Percentiles rank a stretch among this genome's conserved stretches.
Evolutionary conservation across 352 stramenopile genomes (phyloP).

Genomic region (Sclerospora graminicola): DNA sequence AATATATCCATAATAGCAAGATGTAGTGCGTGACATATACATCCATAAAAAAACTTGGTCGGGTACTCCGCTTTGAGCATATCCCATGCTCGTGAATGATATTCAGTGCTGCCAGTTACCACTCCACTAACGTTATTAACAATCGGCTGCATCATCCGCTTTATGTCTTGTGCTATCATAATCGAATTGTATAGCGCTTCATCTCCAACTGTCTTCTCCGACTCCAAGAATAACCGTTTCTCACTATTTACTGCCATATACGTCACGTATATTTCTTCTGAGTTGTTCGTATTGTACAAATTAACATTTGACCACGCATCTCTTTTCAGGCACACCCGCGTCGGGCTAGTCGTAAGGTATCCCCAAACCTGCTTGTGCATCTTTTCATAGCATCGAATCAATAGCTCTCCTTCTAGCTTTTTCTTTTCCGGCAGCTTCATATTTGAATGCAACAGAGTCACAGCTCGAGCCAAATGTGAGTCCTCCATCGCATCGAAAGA

Average conservation of each 20-base stretch:
- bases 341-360: constrained; percentile 46
- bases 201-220: constrained; percentile 44
- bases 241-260: constrained; percentile 76
- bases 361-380: constrained; percentile 81
- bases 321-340: constrained; percentile 61
- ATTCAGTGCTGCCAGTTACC: constrained; percentile 65
- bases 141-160: constrained; percentile 70
- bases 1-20: constrained; percentile 81
- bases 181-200: constrained; percentile 68
- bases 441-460: constrained; percentile 44
- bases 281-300: constrained; percentile 61
- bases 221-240: constrained; percentile 74
- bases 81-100: constrained; percentile 67
- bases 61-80: constrained; percentile 77
- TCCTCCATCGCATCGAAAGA: constrained; percentile 68
- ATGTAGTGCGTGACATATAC: constrained; percentile 71
- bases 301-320: constrained; percentile 76
- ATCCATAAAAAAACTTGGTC: constrained; percentile 84
- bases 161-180: constrained; percentile 76
- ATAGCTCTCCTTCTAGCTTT: constrained; percentile 44
- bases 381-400: constrained; percentile 71
- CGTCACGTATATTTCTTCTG: constrained; percentile 59
- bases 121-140: constrained; percentile 58
- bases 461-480: constrained; percentile 49
- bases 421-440: constrained; percentile 68